A percentile compares a stretch with the other conserved stretches of the same genome.
phyloP scores from a whole-genome alignment of 768 basidiomycete species.

The Leucocoprinus sp. region DNA sequence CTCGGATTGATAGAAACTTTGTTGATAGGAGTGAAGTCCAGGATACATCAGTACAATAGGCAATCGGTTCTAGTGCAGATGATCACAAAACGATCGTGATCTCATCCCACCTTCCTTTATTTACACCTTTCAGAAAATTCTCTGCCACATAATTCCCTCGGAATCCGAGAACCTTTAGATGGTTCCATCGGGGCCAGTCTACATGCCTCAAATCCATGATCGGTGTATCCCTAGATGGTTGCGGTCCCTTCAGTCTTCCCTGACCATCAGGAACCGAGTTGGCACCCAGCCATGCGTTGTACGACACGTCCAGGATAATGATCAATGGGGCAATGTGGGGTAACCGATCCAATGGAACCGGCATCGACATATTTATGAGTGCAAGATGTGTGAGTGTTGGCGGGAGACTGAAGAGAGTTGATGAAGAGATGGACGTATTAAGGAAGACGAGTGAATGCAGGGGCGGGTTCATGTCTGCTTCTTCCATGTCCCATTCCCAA shows the following conservation, averaged over 20 bases:
- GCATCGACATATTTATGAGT: slow-evolving; percentile 41
- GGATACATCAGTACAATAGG: no score
- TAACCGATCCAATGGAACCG: slow-evolving; percentile 47
- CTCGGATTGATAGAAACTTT: no score
- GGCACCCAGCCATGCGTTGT: slow-evolving; percentile 39
- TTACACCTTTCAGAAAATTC: slow-evolving; percentile 37
- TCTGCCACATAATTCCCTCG: slow-evolving; percentile 41
- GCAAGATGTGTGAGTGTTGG: slow-evolving; percentile 58
- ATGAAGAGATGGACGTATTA: slow-evolving; percentile 35
- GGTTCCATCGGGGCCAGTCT: slow-evolving; percentile 50
- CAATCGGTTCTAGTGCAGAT: no score
- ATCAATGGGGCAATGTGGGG: slow-evolving; percentile 56
- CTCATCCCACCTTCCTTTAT: slow-evolving; percentile 60
- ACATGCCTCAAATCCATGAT: slow-evolving; percentile 37
- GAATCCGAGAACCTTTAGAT: slow-evolving; percentile 47
- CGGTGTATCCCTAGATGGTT: slow-evolving; percentile 11
- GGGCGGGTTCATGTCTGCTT: slow-evolving; percentile 21
- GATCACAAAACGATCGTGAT: slow-evolving; percentile 42
- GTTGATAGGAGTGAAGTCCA: no score
- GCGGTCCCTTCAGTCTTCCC: slow-evolving; percentile 4
- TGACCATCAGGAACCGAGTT: neutral
- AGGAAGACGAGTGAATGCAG: slow-evolving; percentile 45
- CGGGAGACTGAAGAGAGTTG: slow-evolving; percentile 44
- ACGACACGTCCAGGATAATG: slow-evolving; percentile 58
- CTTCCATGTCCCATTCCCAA: slow-evolving; percentile 39